Base-by-base conservation (phyloP, 2,329 filamentous ascomycete species). In the Aspergillus quadricinctus region DNA sequence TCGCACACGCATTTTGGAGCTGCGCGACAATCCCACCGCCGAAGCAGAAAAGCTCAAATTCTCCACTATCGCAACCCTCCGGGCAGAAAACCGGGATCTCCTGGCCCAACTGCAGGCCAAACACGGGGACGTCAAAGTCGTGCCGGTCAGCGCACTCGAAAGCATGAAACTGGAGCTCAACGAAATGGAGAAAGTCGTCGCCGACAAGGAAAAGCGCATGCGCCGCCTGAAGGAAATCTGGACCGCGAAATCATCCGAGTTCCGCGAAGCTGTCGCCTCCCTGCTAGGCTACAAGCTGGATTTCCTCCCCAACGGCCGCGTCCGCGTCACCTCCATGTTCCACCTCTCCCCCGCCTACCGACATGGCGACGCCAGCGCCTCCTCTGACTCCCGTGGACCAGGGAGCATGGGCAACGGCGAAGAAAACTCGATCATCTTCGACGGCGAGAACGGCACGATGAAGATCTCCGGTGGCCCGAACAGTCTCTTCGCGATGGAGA, bases 291-390 rank as follows among this genome's bases (percentile, higher is more conserved):
- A 92, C 88, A 93, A 93, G 53, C 85, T 97, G 11, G 92, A 94
- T 31, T 97, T 99, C 72, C 88, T 97, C 71, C 92, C 92, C n/a
- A 96, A 96, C 72, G 94, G 94, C 45, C 93, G 96, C 67, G 95
- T 97, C 75, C 88, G 91, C 31, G 90, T 97, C 23, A 95, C 93
- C 54, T 88, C 83, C 57, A 88, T 93, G 62, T 95, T 93, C 69
- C 89, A 89, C 69, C 88, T 92, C 0, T 87, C 84, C 2, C 74
- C 75, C 59, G 73, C 72, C 10, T 77, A 77, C 55, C 64, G 75
- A 50, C 75, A 77, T 50, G 75, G 75, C 8, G 71, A 75, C 53
- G 54, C 62, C 1, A 76, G 84, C 72, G 70, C 81, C 6, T 85
- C 89, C 54, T 86, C 89, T 68, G 85, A 90, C 70, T 66, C 70